Percentiles rank a stretch among this genome's conserved stretches.
Conservation (phyloP, 2,329 filamentous ascomycete genomes). For the Alternaria viburni region DNA sequence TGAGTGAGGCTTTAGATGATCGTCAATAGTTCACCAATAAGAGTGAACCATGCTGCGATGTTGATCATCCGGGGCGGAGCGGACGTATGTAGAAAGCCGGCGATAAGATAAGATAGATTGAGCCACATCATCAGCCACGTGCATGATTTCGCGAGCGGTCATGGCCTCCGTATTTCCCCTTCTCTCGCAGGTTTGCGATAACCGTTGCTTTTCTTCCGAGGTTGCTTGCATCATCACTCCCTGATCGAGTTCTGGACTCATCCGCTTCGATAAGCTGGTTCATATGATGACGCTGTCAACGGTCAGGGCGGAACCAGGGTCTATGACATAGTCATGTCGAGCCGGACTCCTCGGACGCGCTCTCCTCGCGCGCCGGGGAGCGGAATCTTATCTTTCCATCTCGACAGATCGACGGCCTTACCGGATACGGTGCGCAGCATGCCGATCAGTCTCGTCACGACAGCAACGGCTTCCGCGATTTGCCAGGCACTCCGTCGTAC, state of each 20-base stretch:
- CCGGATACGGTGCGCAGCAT: neutral
- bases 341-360: slow-evolving; percentile 5
- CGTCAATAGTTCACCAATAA: neutral
- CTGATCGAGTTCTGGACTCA: neutral
- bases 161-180: neutral
- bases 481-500: neutral
- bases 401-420: neutral
- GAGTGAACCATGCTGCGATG: neutral
- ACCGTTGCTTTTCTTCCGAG: neutral
- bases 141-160: neutral
- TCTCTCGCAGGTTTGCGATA: neutral
- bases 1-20: neutral
- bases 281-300: slow-evolving; percentile 4
- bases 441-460: neutral
- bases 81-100: neutral
- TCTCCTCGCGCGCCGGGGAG: neutral
- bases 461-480: neutral
- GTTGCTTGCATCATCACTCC: neutral
- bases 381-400: slow-evolving; percentile 1
- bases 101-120: neutral
- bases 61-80: neutral
- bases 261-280: neutral
- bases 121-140: neutral
- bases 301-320: neutral
- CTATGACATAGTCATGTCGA: slow-evolving; percentile 1